Conservation (phyloP, 2,329 filamentous ascomycete genomes). For the Botrytis fragariae region DNA sequence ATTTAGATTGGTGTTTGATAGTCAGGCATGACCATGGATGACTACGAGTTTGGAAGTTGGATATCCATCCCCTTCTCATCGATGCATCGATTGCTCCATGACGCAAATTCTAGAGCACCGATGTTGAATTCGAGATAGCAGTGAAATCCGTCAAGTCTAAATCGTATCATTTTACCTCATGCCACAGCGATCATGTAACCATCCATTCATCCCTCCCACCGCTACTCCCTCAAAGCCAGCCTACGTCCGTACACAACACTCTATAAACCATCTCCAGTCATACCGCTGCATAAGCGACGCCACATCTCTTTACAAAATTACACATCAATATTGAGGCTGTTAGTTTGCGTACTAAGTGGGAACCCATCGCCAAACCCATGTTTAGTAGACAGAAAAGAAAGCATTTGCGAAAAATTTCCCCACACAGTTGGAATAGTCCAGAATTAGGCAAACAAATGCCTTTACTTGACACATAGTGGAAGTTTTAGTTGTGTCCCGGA, state of each 20-base stretch:
- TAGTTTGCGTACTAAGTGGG: conserved; percentile 11
- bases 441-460: not conserved
- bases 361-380: not conserved
- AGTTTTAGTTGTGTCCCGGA: not conserved
- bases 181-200: not conserved
- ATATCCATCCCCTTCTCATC: not conserved
- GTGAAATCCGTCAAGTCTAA: not conserved
- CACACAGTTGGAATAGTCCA: not conserved
- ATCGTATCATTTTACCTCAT: not conserved
- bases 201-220: not conserved
- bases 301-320: not conserved
- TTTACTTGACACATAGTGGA: not conserved
- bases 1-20: not conserved
- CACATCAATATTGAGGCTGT: conserved; percentile 10
- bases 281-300: not conserved
- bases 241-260: not conserved
- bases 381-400: not conserved
- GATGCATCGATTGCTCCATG: not conserved
- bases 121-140: not conserved
- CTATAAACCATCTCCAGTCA: not conserved
- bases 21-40: not conserved
- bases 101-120: not conserved
- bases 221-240: not conserved
- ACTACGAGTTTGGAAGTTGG: not conserved
- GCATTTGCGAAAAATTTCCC: not conserved